A percentile compares a stretch with the other conserved stretches of the same genome.
Evolutionary conservation across 2,329 filamentous ascomycete genomes (phyloP).

Genomic region (Trichothecium roseum): DNA sequence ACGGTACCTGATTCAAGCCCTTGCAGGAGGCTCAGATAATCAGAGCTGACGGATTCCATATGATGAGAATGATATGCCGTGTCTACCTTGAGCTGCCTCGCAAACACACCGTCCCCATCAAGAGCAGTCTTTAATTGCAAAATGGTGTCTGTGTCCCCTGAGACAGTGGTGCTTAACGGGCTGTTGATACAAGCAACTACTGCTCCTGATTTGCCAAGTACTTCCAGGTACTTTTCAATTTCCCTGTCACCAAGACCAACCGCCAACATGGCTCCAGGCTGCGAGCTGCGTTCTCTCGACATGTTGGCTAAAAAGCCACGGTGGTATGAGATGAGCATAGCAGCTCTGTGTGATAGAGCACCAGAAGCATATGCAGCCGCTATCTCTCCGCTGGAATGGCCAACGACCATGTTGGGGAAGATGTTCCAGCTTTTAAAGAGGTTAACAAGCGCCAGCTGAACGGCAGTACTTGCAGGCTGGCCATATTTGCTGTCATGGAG

Average conservation of each 20-base stretch:
- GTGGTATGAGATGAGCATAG: conserved; percentile 39
- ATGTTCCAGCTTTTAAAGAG: conserved; percentile 28
- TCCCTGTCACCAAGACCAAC: neutral
- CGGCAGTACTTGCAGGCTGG: too few relatives aligned
- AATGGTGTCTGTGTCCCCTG: conserved; percentile 18
- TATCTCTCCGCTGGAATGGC: conserved; percentile 39
- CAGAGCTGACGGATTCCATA: conserved; percentile 27
- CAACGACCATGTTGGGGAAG: conserved; percentile 28
- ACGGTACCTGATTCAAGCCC: conserved; percentile 9
- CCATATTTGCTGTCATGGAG: conserved; percentile 28
- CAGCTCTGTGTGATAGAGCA: conserved; percentile 31
- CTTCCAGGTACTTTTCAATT: neutral
- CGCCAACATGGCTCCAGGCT: conserved; percentile 20
- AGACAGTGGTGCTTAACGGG: conserved; percentile 13
- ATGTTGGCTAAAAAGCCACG: conserved; percentile 34
- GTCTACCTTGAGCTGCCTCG: conserved; percentile 26
- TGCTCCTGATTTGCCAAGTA: too few relatives aligned
- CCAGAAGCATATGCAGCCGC: conserved; percentile 33
- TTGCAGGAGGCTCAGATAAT: too few relatives aligned
- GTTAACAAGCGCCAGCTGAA: conserved; percentile 37
- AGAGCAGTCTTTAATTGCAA: conserved; percentile 10
- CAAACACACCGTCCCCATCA: conserved; percentile 17
- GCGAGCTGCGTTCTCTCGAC: conserved; percentile 8
- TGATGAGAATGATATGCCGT: conserved; percentile 40
- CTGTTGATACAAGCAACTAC: conserved; percentile 15